phyloP scores from a whole-genome alignment of 2,329 filamentous ascomycete genomes.

The Cercospora beticola region DNA sequence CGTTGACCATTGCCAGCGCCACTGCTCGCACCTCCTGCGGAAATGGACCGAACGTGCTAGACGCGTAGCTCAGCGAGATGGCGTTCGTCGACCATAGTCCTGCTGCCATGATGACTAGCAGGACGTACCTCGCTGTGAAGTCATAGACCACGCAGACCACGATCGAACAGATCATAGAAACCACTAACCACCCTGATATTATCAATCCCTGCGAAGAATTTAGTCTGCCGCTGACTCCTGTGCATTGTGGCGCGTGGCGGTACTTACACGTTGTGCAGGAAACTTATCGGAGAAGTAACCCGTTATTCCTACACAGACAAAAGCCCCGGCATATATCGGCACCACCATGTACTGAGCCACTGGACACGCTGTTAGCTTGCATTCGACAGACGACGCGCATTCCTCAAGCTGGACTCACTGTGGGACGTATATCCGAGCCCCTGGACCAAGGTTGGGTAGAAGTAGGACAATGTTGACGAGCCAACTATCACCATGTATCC shows the following conservation, averaged over 20 bases:
- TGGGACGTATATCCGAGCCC: slow-evolving; percentile 51
- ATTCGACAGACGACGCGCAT: background rate
- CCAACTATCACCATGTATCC: slow-evolving; percentile 55
- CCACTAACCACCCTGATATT: slow-evolving; percentile 44
- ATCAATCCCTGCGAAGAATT: background rate
- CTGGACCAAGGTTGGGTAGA: slow-evolving; percentile 55
- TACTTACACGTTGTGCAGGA: background rate
- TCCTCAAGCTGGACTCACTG: background rate
- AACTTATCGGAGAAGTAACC: slow-evolving; percentile 44
- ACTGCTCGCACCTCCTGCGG: slow-evolving; percentile 34
- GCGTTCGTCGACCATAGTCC: slow-evolving; percentile 57
- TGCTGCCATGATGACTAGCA: slow-evolving; percentile 57
- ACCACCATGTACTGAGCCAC: slow-evolving; percentile 52
- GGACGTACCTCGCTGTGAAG: slow-evolving; percentile 54
- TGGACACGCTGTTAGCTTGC: slow-evolving; percentile 7
- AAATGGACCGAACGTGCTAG: slow-evolving; percentile 53
- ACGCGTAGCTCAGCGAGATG: slow-evolving; percentile 53
- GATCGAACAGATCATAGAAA: slow-evolving; percentile 43
- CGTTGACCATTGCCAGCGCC: slow-evolving; percentile 34
- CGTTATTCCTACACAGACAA: slow-evolving; percentile 50
- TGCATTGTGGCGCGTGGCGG: background rate
- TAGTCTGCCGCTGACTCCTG: background rate
- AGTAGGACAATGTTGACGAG: slow-evolving; percentile 54
- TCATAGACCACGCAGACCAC: slow-evolving; percentile 49
- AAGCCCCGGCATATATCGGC: slow-evolving; percentile 53